Base-by-base conservation (phyloP, 495 filamentous ascomycete species). In the Annulohypoxylon moriforme region DNA sequence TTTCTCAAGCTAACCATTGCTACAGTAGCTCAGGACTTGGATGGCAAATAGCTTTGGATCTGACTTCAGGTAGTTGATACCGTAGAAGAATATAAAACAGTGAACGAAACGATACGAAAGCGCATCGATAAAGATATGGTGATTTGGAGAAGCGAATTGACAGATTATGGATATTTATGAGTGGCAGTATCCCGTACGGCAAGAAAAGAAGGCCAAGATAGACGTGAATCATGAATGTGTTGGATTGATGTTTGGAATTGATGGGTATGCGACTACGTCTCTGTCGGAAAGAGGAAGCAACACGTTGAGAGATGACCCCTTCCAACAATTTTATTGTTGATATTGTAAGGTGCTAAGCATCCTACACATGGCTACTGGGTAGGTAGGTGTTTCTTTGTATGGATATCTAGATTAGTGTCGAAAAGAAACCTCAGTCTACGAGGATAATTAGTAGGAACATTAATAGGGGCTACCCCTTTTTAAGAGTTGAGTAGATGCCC, bases 1-100 rank as follows among this genome's bases (percentile, higher is more conserved):
- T 57, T 55, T 49, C 25, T 14, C 18, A 68, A 27, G 24, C 46
- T 27, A 49, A 64, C 13, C 69, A 72, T 72, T 18, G 29, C 53
- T 13, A 18, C 27, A 14, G 7, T 33, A 40, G 42, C 2, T 33
- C 3, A 11, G 24, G 24, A 29, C 1, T 3, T 31, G 40, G 20
- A 29, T 11, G 14, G 33, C 6, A 22, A 40, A 29, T 18, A 25
- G 8, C 2, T 42, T n/a, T 46, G 57, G 44, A 14, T n/a, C 2
- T 4, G 3, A 11, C 0, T 1, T 40, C 6, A 42, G 8, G 16
- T n/a, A 31, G 13, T 27, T 53, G 2, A 42, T 14, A 66, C 38
- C 6, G n/a, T 40, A 13, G 31, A 50, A 67, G 11, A 53, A 38
- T 36, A n/a, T 2, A 20, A 10, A 36, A 13, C 31, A 59, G 40